phyloP scores from a whole-genome alignment of 176 grass and related monocot species.

The Paspalum notatum region DNA sequence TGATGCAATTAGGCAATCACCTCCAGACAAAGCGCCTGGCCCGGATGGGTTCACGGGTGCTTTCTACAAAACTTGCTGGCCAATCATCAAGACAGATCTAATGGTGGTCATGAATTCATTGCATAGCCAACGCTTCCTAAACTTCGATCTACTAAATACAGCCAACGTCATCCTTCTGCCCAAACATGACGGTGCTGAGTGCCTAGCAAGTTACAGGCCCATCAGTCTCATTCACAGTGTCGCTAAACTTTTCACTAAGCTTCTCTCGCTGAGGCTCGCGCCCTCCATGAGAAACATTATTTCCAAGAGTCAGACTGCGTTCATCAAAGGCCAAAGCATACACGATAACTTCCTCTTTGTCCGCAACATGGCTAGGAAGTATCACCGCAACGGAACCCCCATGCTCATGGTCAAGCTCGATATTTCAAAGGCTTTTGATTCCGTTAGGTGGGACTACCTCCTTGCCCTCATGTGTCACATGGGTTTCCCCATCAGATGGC shows the following conservation, averaged over 20 bases:
- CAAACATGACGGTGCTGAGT: not conserved
- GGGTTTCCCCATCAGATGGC: too few relatives aligned
- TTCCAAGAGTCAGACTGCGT: too few relatives aligned
- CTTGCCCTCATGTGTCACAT: too few relatives aligned
- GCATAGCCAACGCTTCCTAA: fast-evolving
- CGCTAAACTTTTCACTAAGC: too few relatives aligned
- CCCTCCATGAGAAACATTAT: too few relatives aligned
- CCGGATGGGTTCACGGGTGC: not conserved
- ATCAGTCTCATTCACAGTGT: not conserved
- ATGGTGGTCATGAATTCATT: not conserved
- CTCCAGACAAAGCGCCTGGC: not conserved
- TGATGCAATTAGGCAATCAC: not conserved
- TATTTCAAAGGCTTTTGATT: not conserved
- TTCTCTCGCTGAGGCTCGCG: too few relatives aligned
- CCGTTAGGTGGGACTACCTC: not conserved
- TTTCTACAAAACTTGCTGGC: not conserved
- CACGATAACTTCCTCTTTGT: not conserved
- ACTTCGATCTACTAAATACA: not conserved
- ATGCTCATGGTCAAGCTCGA: not conserved
- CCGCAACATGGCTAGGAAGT: too few relatives aligned
- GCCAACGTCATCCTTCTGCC: not conserved
- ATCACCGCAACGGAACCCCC: not conserved
- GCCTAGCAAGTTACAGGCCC: not conserved
- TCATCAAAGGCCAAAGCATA: not conserved
- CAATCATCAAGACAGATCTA: not conserved